Evolutionary conservation across 2,329 filamentous ascomycete species (phyloP), one percentile per base, ranked within the genome.

Genomic region (Exserohilum rostratum): DNA sequence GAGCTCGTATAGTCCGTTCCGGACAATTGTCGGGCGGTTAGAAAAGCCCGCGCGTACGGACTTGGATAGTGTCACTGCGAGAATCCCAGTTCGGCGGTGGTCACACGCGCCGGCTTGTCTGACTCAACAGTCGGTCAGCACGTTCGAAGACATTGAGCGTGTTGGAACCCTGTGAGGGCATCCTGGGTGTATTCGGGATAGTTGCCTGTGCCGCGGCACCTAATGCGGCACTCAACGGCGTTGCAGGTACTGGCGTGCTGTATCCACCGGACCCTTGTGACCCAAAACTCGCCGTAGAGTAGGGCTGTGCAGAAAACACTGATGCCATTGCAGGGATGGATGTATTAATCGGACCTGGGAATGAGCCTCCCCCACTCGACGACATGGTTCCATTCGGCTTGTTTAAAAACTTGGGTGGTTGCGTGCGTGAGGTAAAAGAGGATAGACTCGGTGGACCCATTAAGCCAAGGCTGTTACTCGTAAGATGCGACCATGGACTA

Each of bases 191-290:
- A 46, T 90, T 90, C 3, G 91, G 90, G 10, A 96, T 88, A 0
- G 91, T 97, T 1, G 93, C 92, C 75, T 96, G 92, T 50, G 92
- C 90, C 17, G 93, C 93, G 5, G 93, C 91, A 0, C 93, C 93
- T 5, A 97, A 81, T 1, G 93, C 93, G 13, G 92, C 93, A 65
- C 90, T 95, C 58, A 96, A 84, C 6, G 93, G 93, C 1, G 93
- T 97, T 67, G 95, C 91, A 7, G 93, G 92, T 33, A 92, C 77
- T 10, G 84, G 80, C 9, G 83, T 78, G 18, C 82, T 80, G 42
- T 83, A 83, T 11, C 79, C 82, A 45, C 61, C 67, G 15, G 69
- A 71, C 25, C 67, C 65, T 46, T 67, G 62, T 12, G 68, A 68
- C 17, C 64, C 57, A 22, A 73, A 48, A 48, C 66, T 71, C 4